Base-by-base conservation (phyloP, 768 basidiomycete species). In the Hemileccinum rubropunctum region DNA sequence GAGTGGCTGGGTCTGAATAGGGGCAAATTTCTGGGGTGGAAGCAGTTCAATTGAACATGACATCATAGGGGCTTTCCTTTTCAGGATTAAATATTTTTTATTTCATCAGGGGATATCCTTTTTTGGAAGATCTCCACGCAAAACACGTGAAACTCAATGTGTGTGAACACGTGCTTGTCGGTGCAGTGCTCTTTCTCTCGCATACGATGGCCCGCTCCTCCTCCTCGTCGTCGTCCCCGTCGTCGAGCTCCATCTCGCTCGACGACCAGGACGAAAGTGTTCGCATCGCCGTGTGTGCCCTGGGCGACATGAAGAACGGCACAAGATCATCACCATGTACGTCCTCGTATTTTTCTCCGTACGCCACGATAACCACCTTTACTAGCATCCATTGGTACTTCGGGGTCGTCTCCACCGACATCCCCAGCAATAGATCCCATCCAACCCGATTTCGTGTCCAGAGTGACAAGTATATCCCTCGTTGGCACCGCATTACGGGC, bases 301-400 rank as follows among this genome's bases (percentile, higher is more conserved):
- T 92, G 14, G 88, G 78, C 23, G 85, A 88, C 60, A 91, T 91
- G 90, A 76, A 85, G 47, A 84, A 77, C 45, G 73, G 77, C 50
- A 63, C 23, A 55, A 45, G 5, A 34, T 23, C 23, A 23, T 23
- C 23, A 3, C 23, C 23, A 23, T 23, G 23, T 23, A 23, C 23
- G 23, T 23, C 23, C 6, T 23, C 23, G 3, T 23, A 3, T 23
- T 23, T 23, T 23, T 23, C 23, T 23, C 23, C 23, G 23, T 23
- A 3, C 23, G 6, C 23, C 23, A 23, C 23, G 3, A 23, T 23
- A 23, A 3, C 23, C 23, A 23, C 23, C 23, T 23, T 23, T 3
- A 6, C 23, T 23, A 23, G 23, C 23, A 23, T 23, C 23, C 23
- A 23, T 23, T 6, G 23, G 23, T 6, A 23, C 23, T 6, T 23